These are phyloP conservation scores for Diplotaxis tenuifolia DNA, from an alignment of 345 rosid species.

Conservation along the genomic window DNA sequence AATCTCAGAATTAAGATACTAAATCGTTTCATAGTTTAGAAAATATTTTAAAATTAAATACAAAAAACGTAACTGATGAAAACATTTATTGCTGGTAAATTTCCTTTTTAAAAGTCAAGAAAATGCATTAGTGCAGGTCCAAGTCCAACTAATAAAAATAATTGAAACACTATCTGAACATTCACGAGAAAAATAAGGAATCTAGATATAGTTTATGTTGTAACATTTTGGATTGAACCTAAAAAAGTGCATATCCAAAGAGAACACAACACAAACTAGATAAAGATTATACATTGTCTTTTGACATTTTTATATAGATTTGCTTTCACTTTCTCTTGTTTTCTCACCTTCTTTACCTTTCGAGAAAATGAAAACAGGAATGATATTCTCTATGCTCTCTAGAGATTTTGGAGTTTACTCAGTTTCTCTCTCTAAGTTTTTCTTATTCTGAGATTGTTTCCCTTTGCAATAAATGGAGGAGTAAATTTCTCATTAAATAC, in stretches of 20 bases:
- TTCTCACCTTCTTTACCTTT: constrained; percentile 27
- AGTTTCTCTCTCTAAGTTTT: constrained; percentile 10
- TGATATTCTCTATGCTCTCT: constrained; percentile 13
- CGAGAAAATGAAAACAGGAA: constrained; percentile 11
- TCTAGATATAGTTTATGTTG: neutral
- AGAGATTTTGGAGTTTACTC: constrained; percentile 28
- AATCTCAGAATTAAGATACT: constrained; percentile 26
- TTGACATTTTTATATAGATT: constrained; percentile 5
- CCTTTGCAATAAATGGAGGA: constrained; percentile 48
- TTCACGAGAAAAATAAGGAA: constrained; percentile 27
- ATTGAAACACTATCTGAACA: constrained; percentile 30
- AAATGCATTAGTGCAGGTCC: constrained; percentile 27
- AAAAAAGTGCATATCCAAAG: neutral
- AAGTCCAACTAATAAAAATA: constrained; percentile 21
- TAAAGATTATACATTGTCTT: constrained; percentile 13
- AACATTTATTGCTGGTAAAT: constrained; percentile 34
- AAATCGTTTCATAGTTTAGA: constrained; percentile 23
- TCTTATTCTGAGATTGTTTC: constrained; percentile 4
- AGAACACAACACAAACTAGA: constrained; percentile 20
- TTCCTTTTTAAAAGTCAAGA: neutral
- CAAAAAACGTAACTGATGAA: constrained; percentile 29
- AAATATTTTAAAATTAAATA: constrained; percentile 25
- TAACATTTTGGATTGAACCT: neutral
- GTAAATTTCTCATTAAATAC: constrained; percentile 43
- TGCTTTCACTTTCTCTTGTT: constrained; percentile 18